These are phyloP conservation scores for Teunomyces stri DNA, from an alignment of 805 yeast genomes.

Conservation along the genomic window DNA sequence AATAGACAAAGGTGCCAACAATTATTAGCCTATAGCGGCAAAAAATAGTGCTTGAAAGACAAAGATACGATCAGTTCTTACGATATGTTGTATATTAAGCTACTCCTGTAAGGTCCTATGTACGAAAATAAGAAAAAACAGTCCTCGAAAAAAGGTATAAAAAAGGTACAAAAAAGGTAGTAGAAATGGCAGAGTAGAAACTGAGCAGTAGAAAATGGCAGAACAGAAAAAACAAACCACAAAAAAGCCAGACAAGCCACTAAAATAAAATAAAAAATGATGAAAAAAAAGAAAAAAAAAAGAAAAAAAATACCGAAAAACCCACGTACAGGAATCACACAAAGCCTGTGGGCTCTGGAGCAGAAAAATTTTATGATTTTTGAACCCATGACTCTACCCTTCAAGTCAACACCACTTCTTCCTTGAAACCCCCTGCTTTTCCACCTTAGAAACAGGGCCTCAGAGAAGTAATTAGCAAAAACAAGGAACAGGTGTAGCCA, in stretches of 20 bases:
- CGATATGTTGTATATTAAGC: too few species aligned
- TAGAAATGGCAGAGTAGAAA: too few species aligned
- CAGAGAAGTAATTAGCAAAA: not conserved
- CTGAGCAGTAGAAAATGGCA: not conserved
- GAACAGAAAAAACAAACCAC: not conserved
- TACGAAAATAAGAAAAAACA: too few species aligned
- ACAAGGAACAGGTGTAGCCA: conserved; percentile 1
- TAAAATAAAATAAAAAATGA: conserved; percentile 10
- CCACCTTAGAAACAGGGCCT: not conserved
- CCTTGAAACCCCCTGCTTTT: conserved; percentile 1
- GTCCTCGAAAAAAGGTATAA: too few species aligned
- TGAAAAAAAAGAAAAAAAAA: not conserved
- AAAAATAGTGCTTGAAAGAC: too few species aligned
- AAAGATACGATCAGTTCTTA: too few species aligned
- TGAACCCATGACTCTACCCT: not conserved
- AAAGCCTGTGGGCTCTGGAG: not conserved
- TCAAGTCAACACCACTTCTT: conserved; percentile 2
- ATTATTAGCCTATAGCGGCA: too few species aligned
- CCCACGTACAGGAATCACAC: not conserved
- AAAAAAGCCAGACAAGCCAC: conserved; percentile 34
- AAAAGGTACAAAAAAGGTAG: too few species aligned
- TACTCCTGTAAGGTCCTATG: too few species aligned
- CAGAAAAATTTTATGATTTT: conserved; percentile 2
- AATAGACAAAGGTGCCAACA: not conserved
- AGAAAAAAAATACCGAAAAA: not conserved